Evolutionary conservation across 768 basidiomycete genomes (phyloP), one percentile per base, ranked within the genome.

Genomic region (Rhodotorula babjevae): DNA sequence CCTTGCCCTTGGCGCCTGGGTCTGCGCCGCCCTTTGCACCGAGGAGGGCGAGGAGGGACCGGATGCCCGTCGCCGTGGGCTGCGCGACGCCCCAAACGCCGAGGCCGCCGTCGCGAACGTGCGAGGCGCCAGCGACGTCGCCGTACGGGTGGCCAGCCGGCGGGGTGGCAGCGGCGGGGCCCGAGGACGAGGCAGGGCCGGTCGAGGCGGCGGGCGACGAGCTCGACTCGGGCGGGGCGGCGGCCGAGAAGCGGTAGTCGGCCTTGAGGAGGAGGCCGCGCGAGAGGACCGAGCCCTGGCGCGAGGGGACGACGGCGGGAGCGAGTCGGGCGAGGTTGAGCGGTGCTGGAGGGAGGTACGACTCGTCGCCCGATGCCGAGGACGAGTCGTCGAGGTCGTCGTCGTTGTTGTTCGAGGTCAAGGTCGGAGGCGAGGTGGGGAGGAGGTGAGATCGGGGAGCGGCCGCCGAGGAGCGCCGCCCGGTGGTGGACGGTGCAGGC

Each of bases 41-140:
- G 12, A 99, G 85, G 19, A 93, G 85, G 31, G 92, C 92, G 9
- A 99, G 83, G 62, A 98, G 91, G 5, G 92, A 93, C 59, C 91
- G 85, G 19, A 99, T 84, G 7, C 95, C 96, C 75, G 92, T 90
- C 1, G 91, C 88, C 4, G 94, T 90, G 21, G 96, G 96, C 79
- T 98, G 96, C 4, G 96, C 95, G 11, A 89, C 92, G 23, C 95
- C 96, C 79, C 90, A 98, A 4, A 99, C 92, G 76, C 94, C 95
- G 47, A 97, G 84, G 63, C 87, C 85, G 16, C 93, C 90, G 21
- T 90, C 87, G 75, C 96, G 85, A 79, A 98, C 97, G 82, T 98
- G 97, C 8, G 95, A 93, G 27, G 95, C 95, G 47, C 96, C 95
- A 79, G 93, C 89, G 16, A 99, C 85, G 69, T 90, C 56, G 31